A percentile compares a stretch with the other conserved stretches of the same genome.
These are phyloP conservation scores for Straminergon stramineum DNA, from an alignment of 225 moss, liverwort and hornwort genomes.

Conservation along the genomic window DNA sequence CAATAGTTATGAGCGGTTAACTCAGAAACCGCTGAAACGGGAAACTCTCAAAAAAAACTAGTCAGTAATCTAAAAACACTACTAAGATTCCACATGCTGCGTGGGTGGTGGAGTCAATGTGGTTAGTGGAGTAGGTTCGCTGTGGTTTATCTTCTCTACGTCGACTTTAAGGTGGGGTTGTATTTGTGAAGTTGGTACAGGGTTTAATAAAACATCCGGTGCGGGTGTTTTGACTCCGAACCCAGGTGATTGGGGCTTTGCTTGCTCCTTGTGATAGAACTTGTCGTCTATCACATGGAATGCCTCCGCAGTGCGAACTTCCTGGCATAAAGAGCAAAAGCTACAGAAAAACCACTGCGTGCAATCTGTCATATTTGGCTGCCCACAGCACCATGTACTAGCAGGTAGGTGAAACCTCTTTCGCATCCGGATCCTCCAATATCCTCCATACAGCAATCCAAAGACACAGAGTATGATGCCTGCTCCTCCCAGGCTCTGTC, in stretches of 20 bases:
- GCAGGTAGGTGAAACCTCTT: slow-evolving; percentile 71
- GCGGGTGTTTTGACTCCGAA: neutral
- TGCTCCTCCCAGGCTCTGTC: slow-evolving; percentile 43
- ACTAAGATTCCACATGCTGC: slow-evolving; percentile 10
- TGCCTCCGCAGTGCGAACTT: slow-evolving; percentile 83
- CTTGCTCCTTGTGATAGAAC: slow-evolving; percentile 48
- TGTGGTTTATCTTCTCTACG: neutral
- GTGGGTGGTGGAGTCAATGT: slow-evolving; percentile 23
- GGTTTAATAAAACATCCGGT: slow-evolving; percentile 2
- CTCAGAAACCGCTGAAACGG: neutral
- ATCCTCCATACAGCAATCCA: slow-evolving; percentile 82
- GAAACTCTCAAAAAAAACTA: neutral
- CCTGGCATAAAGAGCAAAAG: slow-evolving; percentile 89
- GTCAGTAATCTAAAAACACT: neutral
- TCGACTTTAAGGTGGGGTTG: slow-evolving; percentile 1
- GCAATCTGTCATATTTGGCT: slow-evolving; percentile 65
- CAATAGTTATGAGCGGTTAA: neutral
- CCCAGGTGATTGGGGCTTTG: slow-evolving; percentile 14
- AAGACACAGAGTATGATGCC: slow-evolving; percentile 68
- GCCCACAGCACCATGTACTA: slow-evolving; percentile 52
- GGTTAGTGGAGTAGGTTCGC: slow-evolving; percentile 3
- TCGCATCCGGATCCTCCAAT: slow-evolving; percentile 82
- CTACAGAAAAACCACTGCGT: slow-evolving; percentile 79
- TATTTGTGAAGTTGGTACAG: slow-evolving; percentile 25
- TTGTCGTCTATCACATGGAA: slow-evolving; percentile 67